Evolutionary conservation across 441 rosid species (phyloP), one percentile per base, ranked within the genome.

Genomic region (Dalechampia spathulata): DNA sequence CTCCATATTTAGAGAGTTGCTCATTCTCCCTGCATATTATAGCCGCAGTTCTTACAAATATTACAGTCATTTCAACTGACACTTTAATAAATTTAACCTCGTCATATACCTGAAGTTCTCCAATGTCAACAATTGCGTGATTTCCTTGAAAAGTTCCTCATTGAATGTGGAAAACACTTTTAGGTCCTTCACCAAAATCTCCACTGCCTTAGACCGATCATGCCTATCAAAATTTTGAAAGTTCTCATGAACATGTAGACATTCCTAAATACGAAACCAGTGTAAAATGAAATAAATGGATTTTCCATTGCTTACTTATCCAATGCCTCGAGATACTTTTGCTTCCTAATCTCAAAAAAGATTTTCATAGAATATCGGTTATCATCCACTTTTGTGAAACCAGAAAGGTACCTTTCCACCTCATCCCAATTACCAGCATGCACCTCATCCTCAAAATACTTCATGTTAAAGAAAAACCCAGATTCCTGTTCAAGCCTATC

Each of bases 351-450:
- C 82, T 93, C 99, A 25, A 93, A 93, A 82, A 93, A 93, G 56
- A 93, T 89, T 80, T 93, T 93, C 99, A 93, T 89, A 0, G 99
- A 93, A 75, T 93, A 93, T 25, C 97, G 81, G 60, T 93, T 93
- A 64, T 93, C 99, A 46, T 93, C 99, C 53, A 93, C 99, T 75
- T 93, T 93, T 0, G 99, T 93, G 74, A 93, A 93, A 57, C 99
- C 99, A 51, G 99, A 86, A 5, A 93, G 90, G 72, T 93, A 93
- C 69, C 72, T 89, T 76, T 93, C 99, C 32, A 89, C 99, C 66
- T 93, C 99, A 64, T 93, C 99, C 97, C 97, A 93, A 48, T 87
- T 85, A 14, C 99, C 99, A 61, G 68, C 75, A 51, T 83, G 96
- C 55, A 89, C 97, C 74, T 89, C 95, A 68, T 93, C 99, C 78